Evolutionary conservation across 2,329 filamentous ascomycete species (phyloP), one percentile per base, ranked within the genome.

Genomic region (Achaetomium macrosporum): DNA sequence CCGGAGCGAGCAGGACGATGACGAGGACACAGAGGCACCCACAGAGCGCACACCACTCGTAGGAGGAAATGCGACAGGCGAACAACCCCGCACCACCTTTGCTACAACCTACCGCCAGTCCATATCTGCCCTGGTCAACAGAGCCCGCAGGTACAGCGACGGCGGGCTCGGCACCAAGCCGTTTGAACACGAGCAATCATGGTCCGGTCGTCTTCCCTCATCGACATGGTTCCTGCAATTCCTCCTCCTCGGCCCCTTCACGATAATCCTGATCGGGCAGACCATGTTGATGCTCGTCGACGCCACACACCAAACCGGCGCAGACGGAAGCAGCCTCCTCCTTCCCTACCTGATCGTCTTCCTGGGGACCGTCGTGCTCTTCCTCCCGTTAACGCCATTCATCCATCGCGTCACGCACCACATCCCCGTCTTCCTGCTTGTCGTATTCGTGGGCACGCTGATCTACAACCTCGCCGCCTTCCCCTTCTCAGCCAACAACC

Each of bases 141-240:
- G 30, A 30, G 60, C 56, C 51, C 58, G 56, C 47, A 56, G 61
- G 31, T 47, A 54, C 36, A 59, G 55, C 30, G 57, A 56, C 57
- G 60, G 62, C 52, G 53, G 54, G 66, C 2, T 19, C 19, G 12
- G 19, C 33, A 9, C n/a, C 16, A 62, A 71, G 50, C 70, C 76
- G 0, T 90, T 85, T 64, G 79, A 80, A 12, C 73, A 81, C 49
- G 93, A 97, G 66, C 93, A 97, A 68, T 73, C 78, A 13, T 99
- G 93, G 93, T 95, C 90, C 47, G 79, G 79, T 4, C 78, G 78
- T 36, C 72, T 97, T 50, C 89, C 90, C 1, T 81, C 78, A 42
- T 96, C 87, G 87, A 84, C 87, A 16, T 99, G 93, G 93, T 69
- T 93, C 40, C 61, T 95, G 16, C 91, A 99, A 64, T 85, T 96